Conservation (phyloP, 139 green algal species). For the Asterochloris erici region DNA sequence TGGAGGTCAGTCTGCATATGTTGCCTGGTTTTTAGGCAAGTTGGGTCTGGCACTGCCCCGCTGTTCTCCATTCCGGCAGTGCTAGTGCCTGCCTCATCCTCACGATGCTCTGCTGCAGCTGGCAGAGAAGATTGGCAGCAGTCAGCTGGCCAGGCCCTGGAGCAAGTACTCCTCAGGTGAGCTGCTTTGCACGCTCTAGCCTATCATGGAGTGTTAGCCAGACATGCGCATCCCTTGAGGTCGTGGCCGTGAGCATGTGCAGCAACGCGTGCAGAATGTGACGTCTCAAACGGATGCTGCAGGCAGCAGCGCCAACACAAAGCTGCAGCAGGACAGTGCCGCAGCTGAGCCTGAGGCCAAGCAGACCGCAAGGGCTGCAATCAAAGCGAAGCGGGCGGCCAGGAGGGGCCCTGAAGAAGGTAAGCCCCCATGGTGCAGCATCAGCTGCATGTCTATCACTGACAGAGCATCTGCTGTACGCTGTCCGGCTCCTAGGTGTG, state of each 20-base stretch:
- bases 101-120: slow-evolving; percentile 44
- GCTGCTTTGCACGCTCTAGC: not conserved
- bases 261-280: too few species aligned
- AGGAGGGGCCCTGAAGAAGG: too few species aligned
- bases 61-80: not conserved
- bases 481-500: too few species aligned
- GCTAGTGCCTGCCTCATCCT: not conserved
- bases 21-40: not conserved
- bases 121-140: slow-evolving; percentile 57
- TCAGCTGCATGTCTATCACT: too few species aligned
- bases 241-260: too few species aligned
- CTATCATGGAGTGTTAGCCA: too few species aligned
- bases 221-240: too few species aligned
- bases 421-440: too few species aligned
- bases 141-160: slow-evolving; percentile 68
- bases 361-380: slow-evolving; percentile 1
- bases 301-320: slow-evolving; percentile 40
- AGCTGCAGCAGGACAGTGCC: slow-evolving; percentile 14
- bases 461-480: too few species aligned
- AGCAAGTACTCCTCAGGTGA: slow-evolving; percentile 80
- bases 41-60: not conserved
- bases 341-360: not conserved
- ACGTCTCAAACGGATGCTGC: not conserved
- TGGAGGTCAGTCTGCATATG: slow-evolving; percentile 61
- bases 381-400: too few species aligned